A percentile compares a stretch with the other conserved stretches of the same genome.
These are phyloP conservation scores for Citrus unshiu DNA, from an alignment of 345 rosid genomes.

Conservation along the genomic window DNA sequence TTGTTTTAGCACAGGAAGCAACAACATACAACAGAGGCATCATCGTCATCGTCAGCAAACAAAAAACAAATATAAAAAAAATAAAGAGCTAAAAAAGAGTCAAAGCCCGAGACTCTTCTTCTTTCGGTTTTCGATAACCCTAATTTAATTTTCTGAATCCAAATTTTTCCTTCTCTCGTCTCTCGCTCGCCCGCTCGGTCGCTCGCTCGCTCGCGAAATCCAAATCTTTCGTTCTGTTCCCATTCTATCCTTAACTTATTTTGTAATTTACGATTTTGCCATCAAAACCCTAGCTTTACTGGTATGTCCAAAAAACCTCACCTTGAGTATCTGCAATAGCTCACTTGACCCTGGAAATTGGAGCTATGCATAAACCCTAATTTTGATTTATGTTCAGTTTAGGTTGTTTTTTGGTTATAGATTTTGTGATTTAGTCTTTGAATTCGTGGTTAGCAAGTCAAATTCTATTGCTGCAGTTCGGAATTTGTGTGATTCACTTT, in stretches of 20 bases:
- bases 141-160: slow-evolving; percentile 15
- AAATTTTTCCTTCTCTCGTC: slow-evolving; percentile 11
- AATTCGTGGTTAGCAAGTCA: not conserved
- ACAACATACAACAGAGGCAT: slow-evolving; percentile 1
- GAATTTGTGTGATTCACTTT: slow-evolving; percentile 15
- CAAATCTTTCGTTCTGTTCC: slow-evolving; percentile 2
- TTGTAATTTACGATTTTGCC: slow-evolving; percentile 30
- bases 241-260: slow-evolving; percentile 2
- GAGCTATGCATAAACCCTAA: slow-evolving; percentile 41
- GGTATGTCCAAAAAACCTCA: slow-evolving; percentile 2
- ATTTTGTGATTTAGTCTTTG: slow-evolving; percentile 4
- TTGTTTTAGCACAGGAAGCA: slow-evolving; percentile 16
- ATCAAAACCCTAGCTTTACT: slow-evolving; percentile 50
- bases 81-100: slow-evolving; percentile 26
- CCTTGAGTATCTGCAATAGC: slow-evolving; percentile 9
- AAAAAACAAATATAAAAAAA: no score
- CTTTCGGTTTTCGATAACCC: slow-evolving; percentile 9
- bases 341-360: slow-evolving; percentile 1
- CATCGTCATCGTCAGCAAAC: slow-evolving; percentile 28
- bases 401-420: slow-evolving; percentile 8
- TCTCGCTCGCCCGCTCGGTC: not conserved
- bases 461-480: not conserved
- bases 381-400: slow-evolving; percentile 18
- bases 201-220: not conserved
- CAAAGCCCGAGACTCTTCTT: slow-evolving; percentile 41